Evolutionary conservation across 2,329 filamentous ascomycete genomes (phyloP), one percentile per base, ranked within the genome.

Genomic region (Neocatenulostroma microsporum): DNA sequence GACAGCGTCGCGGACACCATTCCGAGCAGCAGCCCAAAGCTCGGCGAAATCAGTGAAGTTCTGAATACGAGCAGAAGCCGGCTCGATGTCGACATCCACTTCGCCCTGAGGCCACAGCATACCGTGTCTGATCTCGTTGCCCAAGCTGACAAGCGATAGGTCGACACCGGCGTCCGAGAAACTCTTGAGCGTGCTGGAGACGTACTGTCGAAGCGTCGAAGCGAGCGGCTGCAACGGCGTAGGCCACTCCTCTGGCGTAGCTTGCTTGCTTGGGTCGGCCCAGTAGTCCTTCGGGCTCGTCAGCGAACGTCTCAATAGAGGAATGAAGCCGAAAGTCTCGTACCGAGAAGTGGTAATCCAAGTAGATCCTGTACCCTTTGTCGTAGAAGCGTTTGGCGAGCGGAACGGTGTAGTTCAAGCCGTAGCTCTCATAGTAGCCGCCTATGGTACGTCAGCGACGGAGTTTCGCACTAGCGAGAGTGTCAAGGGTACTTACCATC

Each of bases 101-200:
- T 52, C 36, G 19, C 59, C 61, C 5, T 51, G 39, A 3, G 61
- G 61, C 58, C 59, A 63, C 11, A 63, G 45, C 53, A 62, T 60
- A 8, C 61, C 61, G 39, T 60, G 42, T 11, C 57, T 44, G 40
- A 64, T 56, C 45, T 63, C 61, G 40, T 63, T 63, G 31, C 61
- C 61, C 6, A 63, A 49, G 13, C 48, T 63, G 6, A 70, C 65
- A 31, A 68, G 56, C 14, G 54, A 56, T 19, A 66, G 56, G 25
- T 60, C 50, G 21, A 70, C 61, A 17, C 58, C 55, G 19, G 57
- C 59, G 20, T 53, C 42, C 34, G 58, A 50, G 52, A 67, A 69
- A 1, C 60, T 55, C 31, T 63, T 42, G 38, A 70, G 47, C 6
- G 57, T 61, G 25, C 46, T 47, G 11, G 48, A 45, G 40, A 62